Conservation (phyloP, 1,284 basidiomycete species). For the Puccinia polysora region DNA sequence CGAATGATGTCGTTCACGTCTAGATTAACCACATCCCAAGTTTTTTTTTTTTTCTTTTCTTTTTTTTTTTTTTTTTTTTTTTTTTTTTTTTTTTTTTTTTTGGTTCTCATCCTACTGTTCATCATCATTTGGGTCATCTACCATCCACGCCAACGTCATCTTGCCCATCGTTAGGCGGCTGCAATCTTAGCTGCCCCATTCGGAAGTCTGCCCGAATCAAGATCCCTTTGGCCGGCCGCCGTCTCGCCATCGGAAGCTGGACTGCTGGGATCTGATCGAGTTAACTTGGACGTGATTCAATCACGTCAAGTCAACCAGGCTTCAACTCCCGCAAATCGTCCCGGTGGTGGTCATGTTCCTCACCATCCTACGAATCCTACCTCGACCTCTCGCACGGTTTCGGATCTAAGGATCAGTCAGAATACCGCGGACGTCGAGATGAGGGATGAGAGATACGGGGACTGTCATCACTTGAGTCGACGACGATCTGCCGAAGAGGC, state of each 20-base stretch:
- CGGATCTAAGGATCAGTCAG: neutral
- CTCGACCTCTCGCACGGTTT: neutral
- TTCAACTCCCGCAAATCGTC: neutral
- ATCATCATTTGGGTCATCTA: too few species aligned
- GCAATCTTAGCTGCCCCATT: constrained; percentile 71
- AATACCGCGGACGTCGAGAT: neutral
- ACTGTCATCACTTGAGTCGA: too few species aligned
- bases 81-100: too few species aligned
- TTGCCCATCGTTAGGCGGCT: too few species aligned
- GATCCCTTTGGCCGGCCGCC: constrained; percentile 60
- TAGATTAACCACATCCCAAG: too few species aligned
- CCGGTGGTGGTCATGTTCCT: constrained; percentile 3
- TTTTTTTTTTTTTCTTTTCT: too few species aligned
- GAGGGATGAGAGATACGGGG: too few species aligned
- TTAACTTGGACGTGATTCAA: constrained; percentile 50
- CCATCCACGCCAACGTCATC: too few species aligned
- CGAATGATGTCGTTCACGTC: too few species aligned
- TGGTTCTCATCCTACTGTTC: too few species aligned
- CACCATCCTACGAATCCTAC: too few species aligned
- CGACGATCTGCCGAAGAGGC: neutral
- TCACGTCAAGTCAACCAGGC: constrained; percentile 2
- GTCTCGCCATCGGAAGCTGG: constrained; percentile 56
- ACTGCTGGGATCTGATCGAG: constrained; percentile 54
- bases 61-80: too few species aligned
- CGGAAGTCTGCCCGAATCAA: constrained; percentile 71